These are phyloP conservation scores for Blastomyces gilchristii DNA, from an alignment of 2,329 filamentous ascomycete species.

Conservation along the genomic window DNA sequence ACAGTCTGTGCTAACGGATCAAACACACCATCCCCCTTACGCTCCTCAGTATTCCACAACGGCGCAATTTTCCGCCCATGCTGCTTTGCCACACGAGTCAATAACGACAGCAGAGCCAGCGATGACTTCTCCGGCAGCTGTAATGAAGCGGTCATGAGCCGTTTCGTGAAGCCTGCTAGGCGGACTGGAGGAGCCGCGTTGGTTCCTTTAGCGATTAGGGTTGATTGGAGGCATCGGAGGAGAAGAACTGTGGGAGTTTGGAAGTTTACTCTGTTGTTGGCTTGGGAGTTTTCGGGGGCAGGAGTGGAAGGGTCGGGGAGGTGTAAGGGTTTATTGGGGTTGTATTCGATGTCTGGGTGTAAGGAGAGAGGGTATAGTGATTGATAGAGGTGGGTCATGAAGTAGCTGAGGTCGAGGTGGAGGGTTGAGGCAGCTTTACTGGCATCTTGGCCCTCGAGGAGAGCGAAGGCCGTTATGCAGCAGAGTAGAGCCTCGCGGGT, in stretches of 20 bases:
- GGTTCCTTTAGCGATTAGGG: slow-evolving; percentile 67
- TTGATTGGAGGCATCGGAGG: slow-evolving; percentile 70
- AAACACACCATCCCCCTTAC: slow-evolving; percentile 80
- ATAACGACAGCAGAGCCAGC: slow-evolving; percentile 65
- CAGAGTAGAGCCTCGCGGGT: slow-evolving; percentile 84
- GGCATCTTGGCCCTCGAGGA: slow-evolving; percentile 87
- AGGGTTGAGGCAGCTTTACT: slow-evolving; percentile 71
- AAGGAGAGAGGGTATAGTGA: slow-evolving; percentile 68
- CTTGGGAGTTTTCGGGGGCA: slow-evolving; percentile 14
- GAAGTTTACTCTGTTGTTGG: slow-evolving; percentile 68
- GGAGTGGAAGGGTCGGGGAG: slow-evolving; percentile 54
- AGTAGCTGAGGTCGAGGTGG: slow-evolving; percentile 87
- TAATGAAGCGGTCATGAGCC: slow-evolving; percentile 68
- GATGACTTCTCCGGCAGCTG: slow-evolving; percentile 86
- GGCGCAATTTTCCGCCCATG: slow-evolving; percentile 72
- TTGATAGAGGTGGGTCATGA: slow-evolving; percentile 86
- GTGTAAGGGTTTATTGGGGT: slow-evolving; percentile 59
- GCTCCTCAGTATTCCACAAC: slow-evolving; percentile 92
- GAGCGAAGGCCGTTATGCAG: slow-evolving; percentile 91
- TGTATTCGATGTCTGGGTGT: slow-evolving; percentile 76
- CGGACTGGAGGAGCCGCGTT: slow-evolving; percentile 68
- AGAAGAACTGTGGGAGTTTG: slow-evolving; percentile 90
- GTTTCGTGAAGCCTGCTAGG: slow-evolving; percentile 87
- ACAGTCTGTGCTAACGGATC: slow-evolving; percentile 62
- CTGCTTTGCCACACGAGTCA: slow-evolving; percentile 67